These are phyloP conservation scores for Polygonum aviculare DNA, from an alignment of 148 eudicot genomes.

Conservation along the genomic window DNA sequence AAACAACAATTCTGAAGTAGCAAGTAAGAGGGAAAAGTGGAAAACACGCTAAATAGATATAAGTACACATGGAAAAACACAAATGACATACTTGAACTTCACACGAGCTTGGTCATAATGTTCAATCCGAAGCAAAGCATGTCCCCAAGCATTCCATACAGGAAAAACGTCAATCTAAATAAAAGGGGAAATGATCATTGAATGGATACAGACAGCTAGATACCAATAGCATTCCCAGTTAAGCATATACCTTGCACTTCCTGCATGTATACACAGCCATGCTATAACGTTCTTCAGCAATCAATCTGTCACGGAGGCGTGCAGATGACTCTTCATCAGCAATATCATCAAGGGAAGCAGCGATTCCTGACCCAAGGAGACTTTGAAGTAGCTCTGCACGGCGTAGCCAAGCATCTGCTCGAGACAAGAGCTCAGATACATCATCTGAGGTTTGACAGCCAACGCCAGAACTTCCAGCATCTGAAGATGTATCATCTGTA, in stretches of 20 bases:
- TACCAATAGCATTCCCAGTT: background rate
- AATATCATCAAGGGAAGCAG: conserved; percentile 95
- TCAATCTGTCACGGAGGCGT: conserved; percentile 82
- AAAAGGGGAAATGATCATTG: conserved; percentile 10
- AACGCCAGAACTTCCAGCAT: conserved; percentile 80
- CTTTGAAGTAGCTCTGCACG: conserved; percentile 95
- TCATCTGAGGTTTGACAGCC: conserved; percentile 71
- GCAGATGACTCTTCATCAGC: conserved; percentile 88
- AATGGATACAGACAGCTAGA: background rate
- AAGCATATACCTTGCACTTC: conserved; percentile 78
- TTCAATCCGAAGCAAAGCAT: conserved; percentile 95
- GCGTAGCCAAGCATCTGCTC: conserved; percentile 81
- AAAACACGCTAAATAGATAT: background rate
- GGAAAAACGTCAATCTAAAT: conserved; percentile 90
- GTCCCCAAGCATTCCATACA: conserved; percentile 99
- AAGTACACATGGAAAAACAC: background rate
- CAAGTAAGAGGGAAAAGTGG: background rate
- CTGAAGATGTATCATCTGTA: conserved; percentile 80
- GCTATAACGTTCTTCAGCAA: conserved; percentile 78
- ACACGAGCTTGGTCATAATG: conserved; percentile 99
- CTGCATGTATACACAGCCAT: conserved; percentile 98
- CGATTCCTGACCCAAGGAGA: conserved; percentile 88
- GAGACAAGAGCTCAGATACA: conserved; percentile 60
- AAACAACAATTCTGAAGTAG: background rate
- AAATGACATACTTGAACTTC: conserved; percentile 71